These are phyloP conservation scores for Sporisorium reilianum DNA, from an alignment of 1,284 basidiomycete genomes.

Conservation along the genomic window DNA sequence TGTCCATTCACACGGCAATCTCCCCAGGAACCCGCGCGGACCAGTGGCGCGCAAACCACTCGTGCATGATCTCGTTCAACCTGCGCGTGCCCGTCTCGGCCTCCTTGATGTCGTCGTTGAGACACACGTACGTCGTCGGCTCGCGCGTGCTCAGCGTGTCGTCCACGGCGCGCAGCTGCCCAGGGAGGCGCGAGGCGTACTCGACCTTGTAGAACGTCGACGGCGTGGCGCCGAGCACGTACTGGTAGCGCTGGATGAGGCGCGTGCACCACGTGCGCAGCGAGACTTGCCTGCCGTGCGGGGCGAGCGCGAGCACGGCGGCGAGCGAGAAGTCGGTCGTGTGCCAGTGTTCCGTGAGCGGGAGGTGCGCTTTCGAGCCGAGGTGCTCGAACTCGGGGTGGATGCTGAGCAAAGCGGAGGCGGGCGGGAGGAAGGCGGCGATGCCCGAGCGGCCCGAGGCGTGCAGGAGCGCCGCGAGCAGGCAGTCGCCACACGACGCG, in stretches of 20 bases:
- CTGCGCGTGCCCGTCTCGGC: slow-evolving; percentile 14
- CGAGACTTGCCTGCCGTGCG: not conserved
- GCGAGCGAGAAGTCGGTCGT: slow-evolving; percentile 35
- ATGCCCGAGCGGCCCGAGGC: slow-evolving; percentile 35
- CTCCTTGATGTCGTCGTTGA: slow-evolving; percentile 57
- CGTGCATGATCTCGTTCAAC: slow-evolving; percentile 41
- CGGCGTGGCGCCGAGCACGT: slow-evolving; percentile 38
- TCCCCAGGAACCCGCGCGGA: slow-evolving; percentile 20
- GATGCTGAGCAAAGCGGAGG: slow-evolving; percentile 13
- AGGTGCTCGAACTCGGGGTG: not conserved
- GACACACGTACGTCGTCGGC: slow-evolving; percentile 41
- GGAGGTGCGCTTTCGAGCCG: slow-evolving; percentile 37
- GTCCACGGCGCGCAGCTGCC: slow-evolving; percentile 35
- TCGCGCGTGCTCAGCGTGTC: slow-evolving; percentile 3
- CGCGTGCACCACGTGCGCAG: slow-evolving; percentile 41
- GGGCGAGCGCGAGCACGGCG: slow-evolving; percentile 9
- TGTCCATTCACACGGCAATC: not conserved
- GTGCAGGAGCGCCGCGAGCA: slow-evolving; percentile 41
- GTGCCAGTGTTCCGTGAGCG: slow-evolving; percentile 33
- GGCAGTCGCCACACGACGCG: slow-evolving; percentile 43
- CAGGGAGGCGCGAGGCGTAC: slow-evolving; percentile 25
- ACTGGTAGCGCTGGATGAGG: slow-evolving; percentile 42
- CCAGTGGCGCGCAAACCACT: slow-evolving; percentile 43
- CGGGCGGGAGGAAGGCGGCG: slow-evolving; percentile 35
- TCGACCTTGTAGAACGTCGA: slow-evolving; percentile 52